These are phyloP conservation scores for Cladosporium velox DNA, from an alignment of 2,329 filamentous ascomycete genomes.

Conservation along the genomic window DNA sequence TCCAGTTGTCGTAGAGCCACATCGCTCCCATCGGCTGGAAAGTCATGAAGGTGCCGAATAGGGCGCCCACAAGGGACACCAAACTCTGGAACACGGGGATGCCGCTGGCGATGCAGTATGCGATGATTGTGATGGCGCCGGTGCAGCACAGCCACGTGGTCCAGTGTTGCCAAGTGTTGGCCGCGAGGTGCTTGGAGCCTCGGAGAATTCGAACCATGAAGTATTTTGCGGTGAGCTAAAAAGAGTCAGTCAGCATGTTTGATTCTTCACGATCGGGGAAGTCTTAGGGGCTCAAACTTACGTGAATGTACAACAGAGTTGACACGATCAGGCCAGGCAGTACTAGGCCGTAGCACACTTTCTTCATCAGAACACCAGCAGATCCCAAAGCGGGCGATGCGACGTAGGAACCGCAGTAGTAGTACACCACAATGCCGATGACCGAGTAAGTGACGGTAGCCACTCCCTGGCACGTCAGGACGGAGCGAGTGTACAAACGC, in stretches of 20 bases:
- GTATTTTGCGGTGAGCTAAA: slow-evolving; percentile 51
- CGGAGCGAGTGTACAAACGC: slow-evolving; percentile 59
- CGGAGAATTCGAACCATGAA: slow-evolving; percentile 57
- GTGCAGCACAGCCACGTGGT: slow-evolving; percentile 52
- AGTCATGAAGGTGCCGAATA: slow-evolving; percentile 44
- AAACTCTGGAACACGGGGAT: slow-evolving; percentile 56
- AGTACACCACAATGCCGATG: slow-evolving; percentile 61
- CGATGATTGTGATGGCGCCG: slow-evolving; percentile 42
- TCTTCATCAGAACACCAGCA: slow-evolving; percentile 61
- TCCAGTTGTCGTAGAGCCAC: slow-evolving; percentile 52
- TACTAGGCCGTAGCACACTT: slow-evolving; percentile 61
- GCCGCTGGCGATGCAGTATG: slow-evolving; percentile 54
- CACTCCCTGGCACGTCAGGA: slow-evolving; percentile 58
- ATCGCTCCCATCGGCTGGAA: slow-evolving; percentile 46
- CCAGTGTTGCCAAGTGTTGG: slow-evolving; percentile 54
- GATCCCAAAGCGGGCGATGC: slow-evolving; percentile 62
- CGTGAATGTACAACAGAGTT: slow-evolving; percentile 33
- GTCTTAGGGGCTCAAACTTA: not conserved
- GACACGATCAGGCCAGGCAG: slow-evolving; percentile 56
- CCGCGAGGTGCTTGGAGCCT: slow-evolving; percentile 51
- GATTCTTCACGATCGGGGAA: not conserved
- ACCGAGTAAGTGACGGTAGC: slow-evolving; percentile 58
- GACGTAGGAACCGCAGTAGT: slow-evolving; percentile 62
- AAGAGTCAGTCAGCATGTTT: not conserved
- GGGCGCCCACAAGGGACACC: slow-evolving; percentile 53